Conservation (phyloP, 2,329 filamentous ascomycete species). For the Epichloe uncinata region DNA sequence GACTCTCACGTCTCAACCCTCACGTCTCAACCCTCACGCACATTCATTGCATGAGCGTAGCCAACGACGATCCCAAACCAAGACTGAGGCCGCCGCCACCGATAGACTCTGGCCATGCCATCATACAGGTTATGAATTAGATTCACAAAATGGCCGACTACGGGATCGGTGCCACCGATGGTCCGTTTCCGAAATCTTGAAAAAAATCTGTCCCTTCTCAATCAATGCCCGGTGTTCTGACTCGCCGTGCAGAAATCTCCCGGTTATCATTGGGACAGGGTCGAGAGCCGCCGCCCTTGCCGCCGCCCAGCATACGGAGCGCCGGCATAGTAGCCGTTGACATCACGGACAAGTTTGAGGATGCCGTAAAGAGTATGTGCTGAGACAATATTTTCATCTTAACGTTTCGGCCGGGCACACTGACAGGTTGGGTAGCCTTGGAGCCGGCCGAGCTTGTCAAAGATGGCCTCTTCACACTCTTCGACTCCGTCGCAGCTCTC, state of each 20-base stretch:
- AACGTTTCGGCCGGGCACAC: slow-evolving; percentile 3
- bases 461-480: slow-evolving; percentile 87
- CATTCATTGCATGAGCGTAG: background rate
- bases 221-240: slow-evolving; percentile 12
- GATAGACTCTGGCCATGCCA: slow-evolving; percentile 3
- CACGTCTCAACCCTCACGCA: background rate
- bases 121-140: background rate
- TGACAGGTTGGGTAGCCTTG: slow-evolving; percentile 43
- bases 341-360: slow-evolving; percentile 42
- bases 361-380: slow-evolving; percentile 38
- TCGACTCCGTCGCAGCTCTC: slow-evolving; percentile 81
- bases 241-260: slow-evolving; percentile 23
- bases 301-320: slow-evolving; percentile 27
- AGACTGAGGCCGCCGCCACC: background rate
- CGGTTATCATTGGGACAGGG: slow-evolving; percentile 26
- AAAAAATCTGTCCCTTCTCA: background rate
- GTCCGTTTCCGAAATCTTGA: slow-evolving; percentile 11
- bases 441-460: slow-evolving; percentile 75
- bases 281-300: slow-evolving; percentile 18
- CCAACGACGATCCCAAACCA: background rate
- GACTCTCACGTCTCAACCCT: background rate
- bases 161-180: slow-evolving; percentile 22
- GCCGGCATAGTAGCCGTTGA: slow-evolving; percentile 42
- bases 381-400: background rate
- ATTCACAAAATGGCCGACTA: slow-evolving; percentile 21